Evolutionary conservation across 108 stramenopile species (phyloP).

Genomic region (Skeletonema menzelii): DNA sequence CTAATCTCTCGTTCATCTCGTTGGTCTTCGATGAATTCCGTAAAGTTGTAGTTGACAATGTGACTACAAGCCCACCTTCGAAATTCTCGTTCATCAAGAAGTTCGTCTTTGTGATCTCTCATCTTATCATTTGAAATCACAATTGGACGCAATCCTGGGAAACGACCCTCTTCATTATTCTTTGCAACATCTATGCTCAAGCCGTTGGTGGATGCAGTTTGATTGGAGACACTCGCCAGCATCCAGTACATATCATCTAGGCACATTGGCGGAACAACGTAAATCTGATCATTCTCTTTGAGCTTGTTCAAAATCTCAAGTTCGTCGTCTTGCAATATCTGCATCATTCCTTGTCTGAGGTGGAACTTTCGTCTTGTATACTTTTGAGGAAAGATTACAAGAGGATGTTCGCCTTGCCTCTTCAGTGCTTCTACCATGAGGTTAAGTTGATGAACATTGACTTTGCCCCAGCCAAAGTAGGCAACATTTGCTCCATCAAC

Average conservation of each 20-base stretch:
- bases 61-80: constrained; percentile 51
- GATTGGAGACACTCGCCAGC: constrained; percentile 53
- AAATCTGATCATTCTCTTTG: constrained; percentile 41
- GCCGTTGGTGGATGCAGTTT: constrained; percentile 36
- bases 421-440: constrained; percentile 74
- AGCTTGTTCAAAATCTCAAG: constrained; percentile 36
- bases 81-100: constrained; percentile 48
- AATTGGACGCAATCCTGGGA: constrained; percentile 49
- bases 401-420: constrained; percentile 36
- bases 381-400: constrained; percentile 47
- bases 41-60: constrained; percentile 53
- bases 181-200: constrained; percentile 35
- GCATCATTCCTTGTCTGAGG: constrained; percentile 41
- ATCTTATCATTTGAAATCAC: constrained; percentile 51
- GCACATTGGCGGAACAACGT: constrained; percentile 65
- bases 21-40: constrained; percentile 28
- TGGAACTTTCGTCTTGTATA: constrained; percentile 48
- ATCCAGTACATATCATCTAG: constrained; percentile 53
- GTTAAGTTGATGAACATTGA: constrained; percentile 46
- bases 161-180: constrained; percentile 40
- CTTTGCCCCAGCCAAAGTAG: constrained; percentile 52
- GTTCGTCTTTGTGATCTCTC: constrained; percentile 50
- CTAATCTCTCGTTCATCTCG: constrained; percentile 39
- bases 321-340: constrained; percentile 46
- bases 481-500: constrained; percentile 53